phyloP scores from a whole-genome alignment of 352 stramenopile genomes.

The Halophytophthora polymorphica region DNA sequence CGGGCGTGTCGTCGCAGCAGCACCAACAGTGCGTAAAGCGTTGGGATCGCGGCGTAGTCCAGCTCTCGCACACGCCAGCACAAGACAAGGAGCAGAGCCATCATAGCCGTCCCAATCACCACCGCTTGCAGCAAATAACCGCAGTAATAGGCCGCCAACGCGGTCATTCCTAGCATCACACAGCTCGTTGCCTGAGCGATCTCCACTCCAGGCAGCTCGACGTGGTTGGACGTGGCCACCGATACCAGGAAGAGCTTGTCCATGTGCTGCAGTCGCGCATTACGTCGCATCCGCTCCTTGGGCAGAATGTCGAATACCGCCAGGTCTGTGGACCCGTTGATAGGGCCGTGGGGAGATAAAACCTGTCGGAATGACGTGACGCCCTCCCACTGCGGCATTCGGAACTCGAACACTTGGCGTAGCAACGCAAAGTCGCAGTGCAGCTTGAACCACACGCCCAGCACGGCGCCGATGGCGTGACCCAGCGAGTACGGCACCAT shows the following conservation, averaged over 20 bases:
- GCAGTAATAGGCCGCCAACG: slow-evolving; percentile 5
- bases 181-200: slow-evolving; percentile 9
- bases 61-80: slow-evolving; percentile 21
- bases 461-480: slow-evolving; percentile 18
- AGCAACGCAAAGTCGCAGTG: slow-evolving; percentile 34
- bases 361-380: slow-evolving; percentile 25
- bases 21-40: slow-evolving; percentile 37
- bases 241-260: slow-evolving; percentile 56
- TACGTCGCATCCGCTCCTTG: slow-evolving; percentile 39
- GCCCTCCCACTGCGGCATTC: slow-evolving; percentile 55
- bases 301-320: slow-evolving; percentile 53
- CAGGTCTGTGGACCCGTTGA: slow-evolving; percentile 45
- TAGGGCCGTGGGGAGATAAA: slow-evolving; percentile 28
- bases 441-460: slow-evolving; percentile 49
- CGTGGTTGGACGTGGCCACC: slow-evolving; percentile 46
- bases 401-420: slow-evolving; percentile 41
- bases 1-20: slow-evolving; percentile 44
- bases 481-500: slow-evolving; percentile 26
- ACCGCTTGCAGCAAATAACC: neutral
- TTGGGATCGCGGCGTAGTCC: slow-evolving; percentile 58
- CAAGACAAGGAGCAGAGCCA: slow-evolving; percentile 1
- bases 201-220: slow-evolving; percentile 25
- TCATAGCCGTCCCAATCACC: neutral
- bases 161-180: slow-evolving; percentile 5
- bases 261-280: slow-evolving; percentile 43